Evolutionary conservation across 345 rosid genomes (phyloP).

Genomic region (Adansonia digitata): DNA sequence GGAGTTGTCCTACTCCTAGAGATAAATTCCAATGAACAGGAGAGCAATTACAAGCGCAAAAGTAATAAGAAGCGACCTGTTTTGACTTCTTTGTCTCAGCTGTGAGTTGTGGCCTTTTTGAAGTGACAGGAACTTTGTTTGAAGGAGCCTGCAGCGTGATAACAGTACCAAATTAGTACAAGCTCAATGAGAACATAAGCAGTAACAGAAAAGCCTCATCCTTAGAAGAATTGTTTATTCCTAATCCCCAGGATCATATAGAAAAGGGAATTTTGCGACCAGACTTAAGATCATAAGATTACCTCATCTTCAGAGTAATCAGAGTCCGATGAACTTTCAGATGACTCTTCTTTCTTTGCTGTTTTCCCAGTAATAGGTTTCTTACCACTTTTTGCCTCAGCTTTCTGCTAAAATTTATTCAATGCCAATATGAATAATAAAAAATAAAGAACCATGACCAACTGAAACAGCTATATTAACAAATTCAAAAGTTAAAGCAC

Average conservation of each 20-base stretch:
- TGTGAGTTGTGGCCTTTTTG: not conserved
- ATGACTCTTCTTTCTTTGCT: constrained; percentile 8
- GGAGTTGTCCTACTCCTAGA: not conserved
- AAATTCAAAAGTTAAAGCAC: not conserved
- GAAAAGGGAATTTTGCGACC: not conserved
- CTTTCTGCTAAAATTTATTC: not conserved
- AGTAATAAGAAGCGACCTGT: not conserved
- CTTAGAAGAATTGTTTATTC: not conserved
- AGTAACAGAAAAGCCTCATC: not conserved
- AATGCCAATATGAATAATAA: not conserved
- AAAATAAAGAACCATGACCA: not conserved
- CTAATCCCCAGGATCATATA: not conserved
- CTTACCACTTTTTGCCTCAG: constrained; percentile 8
- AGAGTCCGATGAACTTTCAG: not conserved
- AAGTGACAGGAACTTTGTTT: not conserved
- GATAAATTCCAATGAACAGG: not conserved
- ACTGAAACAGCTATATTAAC: not conserved
- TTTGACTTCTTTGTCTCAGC: not conserved
- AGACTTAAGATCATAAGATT: not conserved
- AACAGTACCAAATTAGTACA: not conserved
- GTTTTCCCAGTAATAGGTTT: not conserved
- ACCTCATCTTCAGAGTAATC: not conserved
- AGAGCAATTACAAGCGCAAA: not conserved
- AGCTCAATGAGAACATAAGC: not conserved
- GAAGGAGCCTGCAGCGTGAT: not conserved